Evolutionary conservation across 306 rosid genomes (phyloP).

Genomic region (Phaseolus lunatus): DNA sequence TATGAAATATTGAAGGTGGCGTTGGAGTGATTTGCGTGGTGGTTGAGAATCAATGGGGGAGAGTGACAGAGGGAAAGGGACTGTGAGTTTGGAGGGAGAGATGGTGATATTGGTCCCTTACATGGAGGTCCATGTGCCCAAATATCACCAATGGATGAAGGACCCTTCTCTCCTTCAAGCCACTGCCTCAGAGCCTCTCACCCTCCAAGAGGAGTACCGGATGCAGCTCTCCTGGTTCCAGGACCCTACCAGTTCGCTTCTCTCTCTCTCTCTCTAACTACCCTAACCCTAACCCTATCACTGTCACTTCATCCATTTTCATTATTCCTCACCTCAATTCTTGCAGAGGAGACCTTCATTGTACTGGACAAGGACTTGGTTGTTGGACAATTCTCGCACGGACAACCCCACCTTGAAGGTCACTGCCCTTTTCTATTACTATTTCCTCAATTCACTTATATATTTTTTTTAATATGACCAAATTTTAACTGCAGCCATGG

Average conservation of each 20-base stretch:
- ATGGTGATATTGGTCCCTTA: constrained; percentile 81
- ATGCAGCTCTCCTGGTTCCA: constrained; percentile 93
- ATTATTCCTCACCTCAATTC: background rate
- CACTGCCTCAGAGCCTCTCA: constrained; percentile 87
- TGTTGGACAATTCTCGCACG: constrained; percentile 69
- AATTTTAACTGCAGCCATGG: constrained; percentile 66
- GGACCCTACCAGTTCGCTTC: constrained; percentile 71
- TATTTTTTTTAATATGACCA: no score
- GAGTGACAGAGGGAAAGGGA: background rate
- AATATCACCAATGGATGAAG: constrained; percentile 89
- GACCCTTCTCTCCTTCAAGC: constrained; percentile 84
- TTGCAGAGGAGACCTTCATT: constrained; percentile 85
- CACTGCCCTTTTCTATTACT: background rate
- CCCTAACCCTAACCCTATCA: constrained; percentile 32
- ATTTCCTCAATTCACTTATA: background rate
- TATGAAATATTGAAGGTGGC: no score
- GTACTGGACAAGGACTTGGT: constrained; percentile 74
- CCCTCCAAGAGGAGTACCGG: constrained; percentile 77
- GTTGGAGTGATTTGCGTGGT: background rate
- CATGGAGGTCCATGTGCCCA: constrained; percentile 82
- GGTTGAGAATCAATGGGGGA: background rate
- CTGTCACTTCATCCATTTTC: no score
- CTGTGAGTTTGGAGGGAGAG: constrained; percentile 72
- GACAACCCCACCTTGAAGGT: constrained; percentile 80
- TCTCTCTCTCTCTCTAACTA: constrained; percentile 34